Evolutionary conservation across 2,329 filamentous ascomycete genomes (phyloP), one percentile per base, ranked within the genome.

Genomic region (Botrytis porri): DNA sequence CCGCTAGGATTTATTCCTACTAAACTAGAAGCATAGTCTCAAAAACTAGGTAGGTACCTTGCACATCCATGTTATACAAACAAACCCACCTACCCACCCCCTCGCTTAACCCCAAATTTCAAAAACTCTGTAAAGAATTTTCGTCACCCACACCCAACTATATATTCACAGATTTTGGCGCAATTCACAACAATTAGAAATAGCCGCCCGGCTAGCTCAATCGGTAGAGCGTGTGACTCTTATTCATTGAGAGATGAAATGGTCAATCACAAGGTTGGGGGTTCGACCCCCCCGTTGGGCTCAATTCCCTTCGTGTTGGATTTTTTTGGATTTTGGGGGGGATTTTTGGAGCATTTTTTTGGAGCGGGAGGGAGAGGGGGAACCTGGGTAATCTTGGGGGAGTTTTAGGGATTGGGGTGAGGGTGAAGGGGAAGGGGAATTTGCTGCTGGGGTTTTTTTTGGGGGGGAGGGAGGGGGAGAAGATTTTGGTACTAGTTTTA

Each of bases 141-240:
- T 39, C 45, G 9, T 32, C 29, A 22, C 9, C 35, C 32, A n/a
- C 22, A 22, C 0, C 6, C 32, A 9, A 18, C 4, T 35, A 14
- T 35, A 43, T n/a, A 35, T 35, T 4, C 1, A 3, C 20, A 25
- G 10, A 65, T 1, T 7, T 8, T 1, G n/a, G 1, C 0, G 0
- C 2, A 0, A 0, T 1, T 2, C 0, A 4, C 43, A 51, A 10
- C 18, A 65, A 48, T n/a, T 4, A n/a, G n/a, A 48, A 65, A 20
- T 9, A 72, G 62, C 59, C 57, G 74, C 76, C 75, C 74, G 76
- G 76, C 73, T 77, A 79, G 77, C 78, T 79, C 77, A 78, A 78
- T 77, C 77, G 78, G 78, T 79, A 79, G 78, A 79, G 78, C 78
- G 76, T 79, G 77, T 77, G 77, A 75, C 77, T 79, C 76, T 78